Evolutionary conservation across 140 eudicot genomes (phyloP).

Genomic region (Stevia rebaudiana): DNA sequence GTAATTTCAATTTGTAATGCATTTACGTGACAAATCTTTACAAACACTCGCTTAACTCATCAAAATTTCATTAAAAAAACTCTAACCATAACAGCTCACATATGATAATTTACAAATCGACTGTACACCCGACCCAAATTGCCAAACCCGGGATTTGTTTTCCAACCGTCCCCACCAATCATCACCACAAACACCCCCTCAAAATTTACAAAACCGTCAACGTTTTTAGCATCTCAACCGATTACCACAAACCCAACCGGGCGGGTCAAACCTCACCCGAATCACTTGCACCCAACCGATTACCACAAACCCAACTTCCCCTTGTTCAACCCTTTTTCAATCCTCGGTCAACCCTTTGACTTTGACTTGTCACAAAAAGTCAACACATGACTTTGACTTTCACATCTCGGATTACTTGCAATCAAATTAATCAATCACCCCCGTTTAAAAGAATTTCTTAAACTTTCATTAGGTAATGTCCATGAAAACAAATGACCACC

Average conservation of each 20-base stretch:
- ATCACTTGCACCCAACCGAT: conserved; percentile 15
- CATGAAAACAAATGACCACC: conserved; percentile 82
- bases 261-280: conserved; percentile 15
- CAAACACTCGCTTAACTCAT: background rate
- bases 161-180: background rate
- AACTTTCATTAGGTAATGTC: conserved; percentile 66
- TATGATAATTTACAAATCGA: conserved; percentile 14
- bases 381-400: conserved; percentile 16
- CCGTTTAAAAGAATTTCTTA: conserved; percentile 48
- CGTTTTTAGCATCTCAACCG: conserved; percentile 5
- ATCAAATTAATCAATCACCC: no score
- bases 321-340: conserved; percentile 13
- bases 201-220: conserved; percentile 18
- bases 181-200: conserved; percentile 14
- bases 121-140: conserved; percentile 29
- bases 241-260: conserved; percentile 9
- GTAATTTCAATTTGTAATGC: no score
- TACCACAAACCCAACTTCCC: conserved; percentile 15
- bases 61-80: background rate
- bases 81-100: conserved; percentile 7
- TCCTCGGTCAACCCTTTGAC: conserved; percentile 37
- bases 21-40: no score
- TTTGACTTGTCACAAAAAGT: conserved; percentile 15
- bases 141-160: conserved; percentile 3
- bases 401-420: conserved; percentile 19